Percentiles rank a stretch among this genome's conserved stretches.
These are phyloP conservation scores for Berberis thunbergii DNA, from an alignment of 164 flowering plant species.

Conservation along the genomic window DNA sequence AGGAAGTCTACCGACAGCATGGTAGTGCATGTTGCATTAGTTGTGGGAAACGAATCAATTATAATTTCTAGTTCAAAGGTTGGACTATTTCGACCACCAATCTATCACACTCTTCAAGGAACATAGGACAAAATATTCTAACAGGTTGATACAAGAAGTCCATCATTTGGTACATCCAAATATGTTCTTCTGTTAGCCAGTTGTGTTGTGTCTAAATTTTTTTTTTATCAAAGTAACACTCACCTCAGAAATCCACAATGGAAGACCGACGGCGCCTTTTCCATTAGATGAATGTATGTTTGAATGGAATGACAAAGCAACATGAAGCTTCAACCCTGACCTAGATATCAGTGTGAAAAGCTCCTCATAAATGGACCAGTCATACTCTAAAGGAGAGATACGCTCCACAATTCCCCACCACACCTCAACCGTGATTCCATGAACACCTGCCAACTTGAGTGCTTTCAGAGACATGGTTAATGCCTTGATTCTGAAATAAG, in stretches of 20 bases:
- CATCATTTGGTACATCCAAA: background rate
- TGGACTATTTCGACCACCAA: background rate
- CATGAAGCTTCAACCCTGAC: slow-evolving; percentile 48
- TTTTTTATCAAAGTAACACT: background rate
- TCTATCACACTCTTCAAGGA: background rate
- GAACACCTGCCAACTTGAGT: slow-evolving; percentile 62
- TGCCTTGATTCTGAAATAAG: slow-evolving; percentile 36
- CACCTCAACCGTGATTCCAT: slow-evolving; percentile 56
- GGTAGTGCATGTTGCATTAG: background rate
- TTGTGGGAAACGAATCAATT: background rate
- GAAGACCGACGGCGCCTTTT: slow-evolving; percentile 35
- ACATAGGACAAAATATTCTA: background rate
- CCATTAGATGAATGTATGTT: slow-evolving; percentile 20
- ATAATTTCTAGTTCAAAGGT: background rate
- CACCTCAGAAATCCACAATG: slow-evolving; percentile 46
- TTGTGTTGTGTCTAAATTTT: background rate
- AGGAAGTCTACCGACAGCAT: background rate
- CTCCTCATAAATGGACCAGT: slow-evolving; percentile 52
- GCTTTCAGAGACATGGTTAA: slow-evolving; percentile 45
- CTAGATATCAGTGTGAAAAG: slow-evolving; percentile 36
- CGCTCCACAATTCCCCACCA: slow-evolving; percentile 71
- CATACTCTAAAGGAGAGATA: slow-evolving; percentile 34
- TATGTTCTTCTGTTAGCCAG: background rate
- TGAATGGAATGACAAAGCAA: slow-evolving; percentile 50
- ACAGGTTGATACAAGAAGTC: background rate